A percentile compares a stretch with the other conserved stretches of the same genome.
Conservation (phyloP, 164 flowering plant species). For the Vitis labrusca region DNA sequence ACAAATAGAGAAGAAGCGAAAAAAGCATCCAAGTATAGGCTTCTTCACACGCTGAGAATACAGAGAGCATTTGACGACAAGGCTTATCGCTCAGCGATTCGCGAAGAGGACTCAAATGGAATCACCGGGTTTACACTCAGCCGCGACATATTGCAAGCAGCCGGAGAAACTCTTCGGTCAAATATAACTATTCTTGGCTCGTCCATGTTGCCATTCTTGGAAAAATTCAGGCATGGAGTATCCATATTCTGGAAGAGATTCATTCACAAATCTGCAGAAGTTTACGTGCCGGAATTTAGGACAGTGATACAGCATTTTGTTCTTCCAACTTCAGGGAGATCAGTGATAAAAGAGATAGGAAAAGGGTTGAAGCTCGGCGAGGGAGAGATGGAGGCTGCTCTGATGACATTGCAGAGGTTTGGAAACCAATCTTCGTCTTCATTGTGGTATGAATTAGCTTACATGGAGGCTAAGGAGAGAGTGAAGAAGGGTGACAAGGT, state of each 20-base stretch:
- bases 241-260: conserved; percentile 31
- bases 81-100: conserved; percentile 38
- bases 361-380: conserved; percentile 49
- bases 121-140: conserved; percentile 53
- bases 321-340: conserved; percentile 53
- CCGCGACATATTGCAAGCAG: conserved; percentile 37
- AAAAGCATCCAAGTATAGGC: conserved; percentile 37
- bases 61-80: conserved; percentile 50
- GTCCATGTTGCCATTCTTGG: conserved; percentile 44
- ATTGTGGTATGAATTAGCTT: conserved; percentile 66
- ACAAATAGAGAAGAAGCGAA: conserved; percentile 34
- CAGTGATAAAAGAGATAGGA: conserved; percentile 47
- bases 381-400: conserved; percentile 53
- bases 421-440: conserved; percentile 71
- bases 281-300: conserved; percentile 60
- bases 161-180: conserved; percentile 42
- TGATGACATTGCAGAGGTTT: conserved; percentile 63
- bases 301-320: conserved; percentile 54
- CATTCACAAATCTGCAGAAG: conserved; percentile 21
- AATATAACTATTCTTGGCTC: conserved; percentile 38
- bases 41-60: conserved; percentile 32
- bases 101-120: conserved; percentile 65
- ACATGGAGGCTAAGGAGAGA: conserved; percentile 58
- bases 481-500: conserved; percentile 61
- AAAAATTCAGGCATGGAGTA: conserved; percentile 27